A percentile compares a stretch with the other conserved stretches of the same genome.
phyloP scores from a whole-genome alignment of 2,329 filamentous ascomycete species.

The Trichophyton verrucosum region DNA sequence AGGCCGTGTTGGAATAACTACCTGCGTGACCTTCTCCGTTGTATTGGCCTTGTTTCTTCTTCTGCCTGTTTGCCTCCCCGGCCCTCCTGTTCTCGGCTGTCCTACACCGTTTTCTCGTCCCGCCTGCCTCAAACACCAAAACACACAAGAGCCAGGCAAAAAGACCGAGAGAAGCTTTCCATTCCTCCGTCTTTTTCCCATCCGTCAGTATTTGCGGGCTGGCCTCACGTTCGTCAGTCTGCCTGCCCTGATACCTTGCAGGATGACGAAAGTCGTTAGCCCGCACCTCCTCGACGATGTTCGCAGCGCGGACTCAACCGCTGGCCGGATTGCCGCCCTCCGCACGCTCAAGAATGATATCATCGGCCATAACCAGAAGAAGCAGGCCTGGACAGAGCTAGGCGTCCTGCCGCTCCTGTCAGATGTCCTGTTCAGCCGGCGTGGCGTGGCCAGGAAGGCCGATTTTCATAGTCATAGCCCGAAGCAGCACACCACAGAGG shows the following conservation, averaged over 20 bases:
- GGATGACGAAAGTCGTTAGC: constrained; percentile 44
- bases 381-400: constrained; percentile 61
- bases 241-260: background rate
- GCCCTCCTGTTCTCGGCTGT: background rate
- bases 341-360: constrained; percentile 75
- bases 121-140: background rate
- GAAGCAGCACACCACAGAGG: constrained; percentile 34
- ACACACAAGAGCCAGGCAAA: background rate
- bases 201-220: background rate
- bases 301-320: constrained; percentile 38
- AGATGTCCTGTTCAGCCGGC: constrained; percentile 37
- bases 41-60: background rate
- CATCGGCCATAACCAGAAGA: constrained; percentile 75
- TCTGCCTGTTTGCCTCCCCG: background rate
- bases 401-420: constrained; percentile 49
- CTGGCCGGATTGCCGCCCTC: constrained; percentile 43
- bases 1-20: too few species aligned
- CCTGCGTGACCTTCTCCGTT: background rate
- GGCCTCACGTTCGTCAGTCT: background rate
- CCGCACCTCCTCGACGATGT: constrained; percentile 47
- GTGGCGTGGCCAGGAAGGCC: constrained; percentile 24
- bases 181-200: background rate
- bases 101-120: background rate
- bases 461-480: constrained; percentile 19
- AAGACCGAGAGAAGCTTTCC: background rate